Percentiles rank a stretch among this genome's conserved stretches.
phyloP scores from a whole-genome alignment of 768 basidiomycete species.

The Agaricus bisporus region DNA sequence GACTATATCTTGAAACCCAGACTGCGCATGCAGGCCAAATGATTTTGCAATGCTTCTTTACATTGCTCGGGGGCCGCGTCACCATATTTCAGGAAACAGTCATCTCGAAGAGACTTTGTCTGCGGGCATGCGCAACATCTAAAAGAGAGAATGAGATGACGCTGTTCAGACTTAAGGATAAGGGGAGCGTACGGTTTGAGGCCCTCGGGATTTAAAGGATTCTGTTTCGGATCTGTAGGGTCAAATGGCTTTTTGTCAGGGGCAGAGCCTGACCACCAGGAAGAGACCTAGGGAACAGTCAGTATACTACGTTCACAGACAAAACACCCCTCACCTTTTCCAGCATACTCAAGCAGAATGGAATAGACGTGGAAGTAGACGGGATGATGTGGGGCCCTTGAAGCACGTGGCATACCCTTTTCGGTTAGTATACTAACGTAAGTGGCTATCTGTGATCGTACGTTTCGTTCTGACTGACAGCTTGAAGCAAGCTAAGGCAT shows the following conservation, averaged over 20 bases:
- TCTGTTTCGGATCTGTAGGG: slow-evolving; percentile 72
- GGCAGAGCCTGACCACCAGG: slow-evolving; percentile 46
- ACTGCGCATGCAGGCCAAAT: slow-evolving; percentile 86
- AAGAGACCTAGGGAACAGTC: slow-evolving; percentile 33
- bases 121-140: slow-evolving; percentile 97
- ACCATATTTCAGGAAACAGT: slow-evolving; percentile 79
- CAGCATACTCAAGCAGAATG: slow-evolving; percentile 27
- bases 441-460: neutral
- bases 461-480: neutral
- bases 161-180: neutral
- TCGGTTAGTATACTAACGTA: neutral
- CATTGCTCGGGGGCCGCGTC: slow-evolving; percentile 73
- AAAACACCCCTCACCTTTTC: slow-evolving; percentile 25
- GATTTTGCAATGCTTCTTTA: slow-evolving; percentile 68
- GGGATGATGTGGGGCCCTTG: neutral
- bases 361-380: too few species aligned
- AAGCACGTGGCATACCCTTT: slow-evolving; percentile 3
- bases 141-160: neutral
- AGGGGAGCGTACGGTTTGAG: slow-evolving; percentile 75
- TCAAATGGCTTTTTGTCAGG: slow-evolving; percentile 44
- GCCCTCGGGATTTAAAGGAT: slow-evolving; percentile 91
- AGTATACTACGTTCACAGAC: neutral
- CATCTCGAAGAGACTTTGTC: slow-evolving; percentile 88
- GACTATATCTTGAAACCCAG: slow-evolving; percentile 80
- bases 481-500: neutral